Base-by-base conservation (phyloP, 2,329 filamentous ascomycete species). In the Colletotrichum sp. region DNA sequence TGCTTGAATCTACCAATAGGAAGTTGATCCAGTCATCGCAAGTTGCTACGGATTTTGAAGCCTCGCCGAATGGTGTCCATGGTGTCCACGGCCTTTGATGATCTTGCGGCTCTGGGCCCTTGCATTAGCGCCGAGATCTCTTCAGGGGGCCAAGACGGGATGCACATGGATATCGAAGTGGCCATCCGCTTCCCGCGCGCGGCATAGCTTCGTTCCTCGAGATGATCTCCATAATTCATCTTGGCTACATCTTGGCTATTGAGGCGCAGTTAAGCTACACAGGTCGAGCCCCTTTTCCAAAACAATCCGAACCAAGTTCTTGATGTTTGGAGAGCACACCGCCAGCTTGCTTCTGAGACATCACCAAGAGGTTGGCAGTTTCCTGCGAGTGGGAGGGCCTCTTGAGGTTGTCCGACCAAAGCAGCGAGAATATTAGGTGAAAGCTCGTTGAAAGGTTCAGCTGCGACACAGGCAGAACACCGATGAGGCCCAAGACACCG, bases 51-150 rank as follows among this genome's bases (percentile, higher is more conserved):
- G 32, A 63, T 55, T 21, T 30, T 18, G 36, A 55, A 62, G 60
- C 26, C 32, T 52, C 44, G 10, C 44, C 44, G n/a, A 52, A 52
- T 52, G n/a, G 44, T 52, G 4, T 52, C 44, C 44, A 21, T 52
- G 44, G 44, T 49, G 44, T 49, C 21, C 36, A 36, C 24, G 24
- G 16, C n/a, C 16, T 52, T 36, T 52, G 16, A 12, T 32, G 62
- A 7, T 18, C 7, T 72, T 44, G 62, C 10, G 24, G 55, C 52
- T 36, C 66, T n/a, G 26, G 36, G 68, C 28, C 34, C 57, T 70
- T 62, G 68, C 68, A 70, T 70, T 52, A 70, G 57, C 28, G 57
- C 68, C 57, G 57, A 70, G 68, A 34, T 49, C 57, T 70, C n/a
- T 62, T 32, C 16, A 49, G 16, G 26, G 57, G 57, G 57, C 57